Evolutionary conservation across 352 stramenopile genomes (phyloP).

Genomic region (Phytophthora citricola): DNA sequence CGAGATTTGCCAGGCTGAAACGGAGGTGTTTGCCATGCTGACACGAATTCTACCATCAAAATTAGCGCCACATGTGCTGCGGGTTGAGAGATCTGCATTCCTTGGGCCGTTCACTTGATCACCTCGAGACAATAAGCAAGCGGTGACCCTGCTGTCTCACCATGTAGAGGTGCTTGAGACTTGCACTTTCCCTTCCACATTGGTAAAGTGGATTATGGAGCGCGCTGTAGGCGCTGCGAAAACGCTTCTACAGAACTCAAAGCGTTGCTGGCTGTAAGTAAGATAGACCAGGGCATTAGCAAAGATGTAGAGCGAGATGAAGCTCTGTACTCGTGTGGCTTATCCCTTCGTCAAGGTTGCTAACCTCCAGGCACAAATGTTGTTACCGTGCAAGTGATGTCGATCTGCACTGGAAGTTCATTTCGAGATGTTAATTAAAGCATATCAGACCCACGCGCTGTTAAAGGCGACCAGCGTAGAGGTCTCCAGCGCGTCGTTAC

Average conservation of each 20-base stretch:
- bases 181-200: slow-evolving; percentile 22
- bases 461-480: slow-evolving; percentile 15
- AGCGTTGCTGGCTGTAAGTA: slow-evolving; percentile 9
- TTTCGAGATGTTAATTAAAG: too few relatives aligned
- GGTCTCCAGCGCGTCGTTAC: slow-evolving; percentile 1
- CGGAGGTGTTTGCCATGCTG: slow-evolving; percentile 3
- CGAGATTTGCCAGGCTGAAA: slow-evolving; percentile 11
- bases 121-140: slow-evolving; percentile 20
- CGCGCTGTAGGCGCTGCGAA: slow-evolving; percentile 4
- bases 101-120: not conserved
- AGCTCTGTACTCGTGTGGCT: slow-evolving; percentile 4
- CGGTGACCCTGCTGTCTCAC: slow-evolving; percentile 20
- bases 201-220: slow-evolving; percentile 22
- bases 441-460: not conserved
- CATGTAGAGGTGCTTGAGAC: slow-evolving; percentile 22
- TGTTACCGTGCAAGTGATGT: not conserved
- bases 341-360: not conserved
- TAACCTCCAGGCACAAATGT: not conserved
- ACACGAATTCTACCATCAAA: slow-evolving; percentile 34
- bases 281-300: slow-evolving; percentile 8
- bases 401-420: too few relatives aligned
- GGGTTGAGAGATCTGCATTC: not conserved
- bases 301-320: slow-evolving; percentile 1
- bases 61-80: not conserved
- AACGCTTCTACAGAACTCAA: slow-evolving; percentile 29